Base-by-base conservation (phyloP, 129 eudicot species). In the Flaveria robusta region DNA sequence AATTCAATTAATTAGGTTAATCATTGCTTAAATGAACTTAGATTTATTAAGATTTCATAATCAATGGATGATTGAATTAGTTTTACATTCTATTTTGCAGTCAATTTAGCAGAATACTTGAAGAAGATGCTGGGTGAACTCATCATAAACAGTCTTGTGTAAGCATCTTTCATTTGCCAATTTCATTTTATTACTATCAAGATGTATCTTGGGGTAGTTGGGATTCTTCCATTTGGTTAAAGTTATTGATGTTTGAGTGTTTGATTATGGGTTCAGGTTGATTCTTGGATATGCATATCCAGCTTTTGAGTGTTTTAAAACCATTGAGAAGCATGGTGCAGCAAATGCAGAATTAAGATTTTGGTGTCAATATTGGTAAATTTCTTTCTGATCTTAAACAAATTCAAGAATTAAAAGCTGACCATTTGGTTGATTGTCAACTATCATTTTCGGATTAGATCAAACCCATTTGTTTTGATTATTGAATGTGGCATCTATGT, bases 351-450 rank as follows among this genome's bases (percentile, higher is more conserved):
- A 94, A 75, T 93, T 94, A 67, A 75, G 97, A 27, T 94, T 91
- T 81, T 94, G 98, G 98, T 94, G 98, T 74, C 97, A 89, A 86
- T 94, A 94, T 77, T 94, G 98, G 97, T 91, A 85, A 62, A 13
- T 3, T 69, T 77, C 9, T 7, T 60, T 70, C 1, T 29, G 15
- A 46, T 58, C 9, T 27, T 42, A 7, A 3, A 13, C n/a, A 42
- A 37, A 71, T 60, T 62, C 55, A 59, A 45, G 54, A 34, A 49
- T 49, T 9, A 11, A 20, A 51, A 18, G 41, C 20, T 67, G 50
- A 19, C 60, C 59, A 18, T 43, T 46, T 64, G 15, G 34, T 75
- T 63, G 19, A 23, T 74, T 74, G 70, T 69, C 69, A 74, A 74
- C 78, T 59, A 7, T 74, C n/a, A 24, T 11, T 64, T 19, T 29